Conservation (phyloP, 768 basidiomycete genomes). For the Lactifluus echinatus region DNA sequence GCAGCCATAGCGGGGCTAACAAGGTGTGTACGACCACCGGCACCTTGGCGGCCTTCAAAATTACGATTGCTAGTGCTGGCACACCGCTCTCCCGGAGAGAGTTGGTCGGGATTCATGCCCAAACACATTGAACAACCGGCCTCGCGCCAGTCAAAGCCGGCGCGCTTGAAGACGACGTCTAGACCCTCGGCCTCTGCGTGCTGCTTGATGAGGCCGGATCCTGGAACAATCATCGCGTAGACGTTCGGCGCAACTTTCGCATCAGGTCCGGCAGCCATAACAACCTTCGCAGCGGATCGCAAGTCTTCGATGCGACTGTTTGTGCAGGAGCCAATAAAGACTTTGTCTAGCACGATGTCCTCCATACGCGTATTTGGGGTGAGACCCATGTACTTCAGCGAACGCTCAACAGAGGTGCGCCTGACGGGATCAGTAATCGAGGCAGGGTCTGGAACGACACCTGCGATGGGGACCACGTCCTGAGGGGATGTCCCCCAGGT, state of each 20-base stretch:
- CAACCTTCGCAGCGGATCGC: constrained; percentile 49
- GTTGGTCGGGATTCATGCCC: constrained; percentile 64
- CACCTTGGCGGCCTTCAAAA: constrained; percentile 56
- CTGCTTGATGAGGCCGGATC: constrained; percentile 55
- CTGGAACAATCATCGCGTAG: constrained; percentile 60
- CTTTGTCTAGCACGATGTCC: constrained; percentile 53
- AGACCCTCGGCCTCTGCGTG: constrained; percentile 60
- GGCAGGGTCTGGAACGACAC: constrained; percentile 45
- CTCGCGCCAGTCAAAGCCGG: constrained; percentile 63
- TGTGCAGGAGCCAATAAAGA: constrained; percentile 62
- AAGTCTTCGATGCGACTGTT: constrained; percentile 61
- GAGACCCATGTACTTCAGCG: constrained; percentile 57
- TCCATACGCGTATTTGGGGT: constrained; percentile 45
- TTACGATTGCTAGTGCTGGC: constrained; percentile 59
- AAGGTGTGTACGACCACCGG: constrained; percentile 55
- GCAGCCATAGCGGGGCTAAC: constrained; percentile 63
- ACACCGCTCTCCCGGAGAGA: constrained; percentile 47
- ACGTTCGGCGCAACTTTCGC: constrained; percentile 44
- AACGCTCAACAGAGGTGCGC: constrained; percentile 39
- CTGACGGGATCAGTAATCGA: constrained; percentile 37
- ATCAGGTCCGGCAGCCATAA: constrained; percentile 41
- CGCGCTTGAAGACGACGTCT: constrained; percentile 52
- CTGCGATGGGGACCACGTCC: constrained; percentile 52
- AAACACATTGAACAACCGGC: constrained; percentile 67
- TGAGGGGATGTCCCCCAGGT: constrained; percentile 63